These are phyloP conservation scores for Haplosporangium gracile DNA, from an alignment of 192 early-diverging fungal species.

Conservation along the genomic window DNA sequence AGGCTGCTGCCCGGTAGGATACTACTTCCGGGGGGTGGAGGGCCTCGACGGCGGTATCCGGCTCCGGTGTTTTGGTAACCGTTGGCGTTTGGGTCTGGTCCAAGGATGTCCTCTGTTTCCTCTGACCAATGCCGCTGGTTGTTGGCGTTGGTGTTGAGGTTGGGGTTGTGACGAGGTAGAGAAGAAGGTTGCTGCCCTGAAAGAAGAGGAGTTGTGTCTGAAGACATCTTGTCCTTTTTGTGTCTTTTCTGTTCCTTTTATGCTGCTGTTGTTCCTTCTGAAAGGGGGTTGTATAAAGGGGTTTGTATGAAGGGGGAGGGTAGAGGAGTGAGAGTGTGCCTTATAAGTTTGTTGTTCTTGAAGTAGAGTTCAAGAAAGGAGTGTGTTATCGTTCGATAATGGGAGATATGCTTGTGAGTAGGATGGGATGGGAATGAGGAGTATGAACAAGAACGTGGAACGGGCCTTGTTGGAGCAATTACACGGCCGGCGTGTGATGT, in stretches of 20 bases:
- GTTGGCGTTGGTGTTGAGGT: conserved; percentile 1
- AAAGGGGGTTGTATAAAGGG: background rate
- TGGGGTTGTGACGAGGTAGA: background rate
- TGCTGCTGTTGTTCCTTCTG: background rate
- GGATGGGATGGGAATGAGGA: conserved; percentile 2
- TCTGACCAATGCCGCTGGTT: conserved; percentile 48
- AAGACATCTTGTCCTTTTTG: conserved; percentile 19
- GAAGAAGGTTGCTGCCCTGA: conserved; percentile 10
- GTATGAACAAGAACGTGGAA: background rate
- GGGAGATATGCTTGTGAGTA: no score
- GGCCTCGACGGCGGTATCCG: conserved; percentile 46
- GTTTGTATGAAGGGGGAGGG: background rate
- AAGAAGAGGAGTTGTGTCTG: conserved; percentile 55
- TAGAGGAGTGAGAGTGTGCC: background rate
- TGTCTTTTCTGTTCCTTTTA: background rate
- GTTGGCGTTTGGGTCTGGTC: conserved; percentile 43
- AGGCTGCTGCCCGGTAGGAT: conserved; percentile 9
- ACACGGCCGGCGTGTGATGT: no score
- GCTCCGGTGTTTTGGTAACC: conserved; percentile 44
- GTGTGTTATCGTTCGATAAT: background rate
- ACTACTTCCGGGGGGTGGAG: conserved; percentile 24
- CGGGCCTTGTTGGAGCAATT: background rate
- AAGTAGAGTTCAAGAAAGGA: background rate
- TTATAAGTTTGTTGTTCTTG: no score
- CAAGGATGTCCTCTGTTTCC: conserved; percentile 49